Evolutionary conservation across 164 flowering plant species (phyloP), one percentile per base, ranked within the genome.

Genomic region (Nymphaea thermarum): DNA sequence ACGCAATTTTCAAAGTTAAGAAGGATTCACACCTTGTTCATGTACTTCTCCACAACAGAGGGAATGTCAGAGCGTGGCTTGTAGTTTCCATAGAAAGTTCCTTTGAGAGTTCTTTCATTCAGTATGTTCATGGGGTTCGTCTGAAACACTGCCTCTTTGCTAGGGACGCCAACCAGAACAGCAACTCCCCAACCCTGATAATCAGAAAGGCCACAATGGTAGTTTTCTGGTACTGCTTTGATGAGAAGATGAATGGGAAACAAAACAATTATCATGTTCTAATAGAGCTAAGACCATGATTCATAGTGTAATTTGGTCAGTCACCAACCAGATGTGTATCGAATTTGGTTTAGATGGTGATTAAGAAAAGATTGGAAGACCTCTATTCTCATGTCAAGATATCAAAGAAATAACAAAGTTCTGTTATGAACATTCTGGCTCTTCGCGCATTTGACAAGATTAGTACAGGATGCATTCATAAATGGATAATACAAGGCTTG

Each of bases 21-120:
- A 2, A 51, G 57, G 36, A 25, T 51, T 51, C 18, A 10, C 75
- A 85, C 91, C 86, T 83, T 83, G 74, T 77, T 85, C 93, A 87
- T 82, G 78, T 84, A 88, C 60, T 78, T 83, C 42, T 86, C 87
- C 5, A 88, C 90, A 6, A 88, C 84, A 3, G 70, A 65, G n/a
- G 81, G 81, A 62, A 79, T 69, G 71, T 79, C 77, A 45, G 81
- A 57, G 8, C 81, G 83, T 0, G 90, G 90, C 73, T 85, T 88
- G 74, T 78, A 88, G 83, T 88, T 88, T 4, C 90, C 81, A 53
- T 71, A 79, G 70, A 79, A 79, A 42, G 81, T 79, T 0, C 81
- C 81, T 61, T 79, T 79, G 18, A 88, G 84, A 59, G 91, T 86
- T 79, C 82, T 82, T 68, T 83, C 91, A 55, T 76, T 83, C 60